Conservation (phyloP, 2,329 filamentous ascomycete genomes). For the Zasmidium angulare region DNA sequence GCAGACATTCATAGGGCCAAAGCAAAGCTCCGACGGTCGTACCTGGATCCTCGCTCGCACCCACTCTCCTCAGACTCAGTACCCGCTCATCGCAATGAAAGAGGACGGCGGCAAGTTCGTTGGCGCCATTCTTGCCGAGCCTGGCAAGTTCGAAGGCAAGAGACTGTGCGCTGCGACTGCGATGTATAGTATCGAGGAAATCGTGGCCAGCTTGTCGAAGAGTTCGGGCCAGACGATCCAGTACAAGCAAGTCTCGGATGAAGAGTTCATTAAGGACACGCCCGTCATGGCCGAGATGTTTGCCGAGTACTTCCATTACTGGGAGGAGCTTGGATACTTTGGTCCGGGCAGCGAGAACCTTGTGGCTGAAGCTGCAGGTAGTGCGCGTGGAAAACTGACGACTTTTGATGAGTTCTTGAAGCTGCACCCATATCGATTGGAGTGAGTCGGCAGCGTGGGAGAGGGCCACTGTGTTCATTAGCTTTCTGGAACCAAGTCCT, state of each 20-base stretch:
- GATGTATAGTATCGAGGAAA: background rate
- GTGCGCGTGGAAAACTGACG: background rate
- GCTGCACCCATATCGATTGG: background rate
- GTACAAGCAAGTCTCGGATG: background rate
- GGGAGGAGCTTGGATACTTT: background rate
- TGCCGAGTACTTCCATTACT: background rate
- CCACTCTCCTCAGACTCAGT: background rate
- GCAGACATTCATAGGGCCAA: constrained; percentile 7
- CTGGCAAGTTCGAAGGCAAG: background rate
- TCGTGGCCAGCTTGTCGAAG: background rate
- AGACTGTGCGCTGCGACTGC: background rate
- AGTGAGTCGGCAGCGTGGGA: no score
- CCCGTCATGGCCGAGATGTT: background rate
- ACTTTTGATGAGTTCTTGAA: background rate
- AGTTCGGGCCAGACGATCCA: background rate
- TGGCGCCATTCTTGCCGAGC: constrained; percentile 1
- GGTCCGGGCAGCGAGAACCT: background rate
- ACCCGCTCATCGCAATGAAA: background rate
- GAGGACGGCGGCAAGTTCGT: background rate
- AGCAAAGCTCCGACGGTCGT: constrained; percentile 11
- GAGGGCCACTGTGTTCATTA: no score
- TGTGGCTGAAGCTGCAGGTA: background rate
- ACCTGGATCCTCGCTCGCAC: constrained; percentile 1
- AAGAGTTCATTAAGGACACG: background rate
- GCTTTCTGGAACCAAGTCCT: no score